These are phyloP conservation scores for Agarophyton chilense DNA, from an alignment of 23 red algal genomes.

Conservation along the genomic window DNA sequence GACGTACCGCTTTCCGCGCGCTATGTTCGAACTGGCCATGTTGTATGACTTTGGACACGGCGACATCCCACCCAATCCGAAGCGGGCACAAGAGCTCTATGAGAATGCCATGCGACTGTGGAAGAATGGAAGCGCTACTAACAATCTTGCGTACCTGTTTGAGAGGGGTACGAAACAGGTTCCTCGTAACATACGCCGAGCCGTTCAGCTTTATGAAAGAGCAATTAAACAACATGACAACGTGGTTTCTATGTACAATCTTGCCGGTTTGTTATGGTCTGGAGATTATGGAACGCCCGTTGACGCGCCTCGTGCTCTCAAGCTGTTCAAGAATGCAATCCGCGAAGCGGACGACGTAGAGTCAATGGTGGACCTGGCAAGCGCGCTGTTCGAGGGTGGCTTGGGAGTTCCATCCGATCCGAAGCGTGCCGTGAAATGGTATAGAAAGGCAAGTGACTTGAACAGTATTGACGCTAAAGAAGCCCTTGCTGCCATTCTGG, in stretches of 20 bases:
- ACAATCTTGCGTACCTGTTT: conserved; percentile 3
- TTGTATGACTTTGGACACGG: conserved; percentile 8
- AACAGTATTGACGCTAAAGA: conserved; percentile 18
- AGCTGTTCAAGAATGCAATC: conserved; percentile 23
- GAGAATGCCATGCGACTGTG: background rate
- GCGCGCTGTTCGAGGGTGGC: conserved; percentile 17
- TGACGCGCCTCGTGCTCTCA: conserved; percentile 15
- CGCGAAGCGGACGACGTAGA: background rate
- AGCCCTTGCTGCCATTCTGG: conserved; percentile 4
- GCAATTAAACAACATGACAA: conserved; percentile 22
- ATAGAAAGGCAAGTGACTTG: background rate
- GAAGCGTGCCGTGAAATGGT: conserved; percentile 12
- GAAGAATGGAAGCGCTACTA: conserved; percentile 5
- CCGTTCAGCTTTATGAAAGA: conserved; percentile 26
- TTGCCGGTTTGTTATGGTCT: conserved; percentile 21
- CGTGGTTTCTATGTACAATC: conserved; percentile 34
- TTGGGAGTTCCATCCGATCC: background rate
- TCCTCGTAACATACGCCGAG: background rate
- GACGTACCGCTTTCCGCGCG: background rate
- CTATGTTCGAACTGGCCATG: conserved; percentile 30
- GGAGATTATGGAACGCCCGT: background rate
- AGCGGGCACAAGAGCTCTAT: conserved; percentile 3
- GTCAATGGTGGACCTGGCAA: conserved; percentile 49
- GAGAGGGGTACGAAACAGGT: conserved; percentile 11
- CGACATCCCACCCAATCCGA: conserved; percentile 9